Conservation (phyloP, 768 basidiomycete species). For the Boletales sp. region DNA sequence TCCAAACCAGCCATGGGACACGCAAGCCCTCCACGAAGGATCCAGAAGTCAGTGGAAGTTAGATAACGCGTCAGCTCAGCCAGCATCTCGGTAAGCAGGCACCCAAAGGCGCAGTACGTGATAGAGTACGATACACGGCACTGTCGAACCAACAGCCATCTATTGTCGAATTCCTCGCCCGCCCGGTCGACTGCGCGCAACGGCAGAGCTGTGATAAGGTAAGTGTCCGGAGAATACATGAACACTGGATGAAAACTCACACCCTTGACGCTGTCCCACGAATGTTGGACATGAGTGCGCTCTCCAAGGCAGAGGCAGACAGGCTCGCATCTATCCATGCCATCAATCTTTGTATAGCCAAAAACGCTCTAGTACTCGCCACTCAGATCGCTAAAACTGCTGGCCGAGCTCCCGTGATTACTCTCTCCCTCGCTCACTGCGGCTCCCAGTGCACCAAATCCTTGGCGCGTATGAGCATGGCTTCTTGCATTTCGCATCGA, state of each 20-base stretch:
- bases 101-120: constrained; percentile 1
- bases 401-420: constrained; percentile 68
- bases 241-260: constrained; percentile 42
- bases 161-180: constrained; percentile 29
- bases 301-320: constrained; percentile 77
- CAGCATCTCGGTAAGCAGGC: constrained; percentile 10
- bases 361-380: constrained; percentile 43
- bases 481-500: constrained; percentile 55
- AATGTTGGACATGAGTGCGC: constrained; percentile 74
- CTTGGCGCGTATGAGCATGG: constrained; percentile 45
- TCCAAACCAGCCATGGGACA: constrained; percentile 1
- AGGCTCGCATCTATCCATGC: constrained; percentile 57
- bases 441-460: constrained; percentile 38
- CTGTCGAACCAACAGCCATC: neutral
- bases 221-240: neutral
- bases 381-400: constrained; percentile 84
- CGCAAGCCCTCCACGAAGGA: constrained; percentile 19
- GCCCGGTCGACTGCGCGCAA: constrained; percentile 30
- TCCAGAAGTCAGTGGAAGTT: constrained; percentile 20
- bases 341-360: neutral
- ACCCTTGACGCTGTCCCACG: constrained; percentile 62
- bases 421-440: constrained; percentile 54
- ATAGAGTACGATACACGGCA: constrained; percentile 2
- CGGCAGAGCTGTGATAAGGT: constrained; percentile 29
- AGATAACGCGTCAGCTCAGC: constrained; percentile 13